A percentile compares a stretch with the other conserved stretches of the same genome.
These are phyloP conservation scores for Acarospora socialis DNA, from an alignment of 2,329 filamentous ascomycete genomes.

Conservation along the genomic window DNA sequence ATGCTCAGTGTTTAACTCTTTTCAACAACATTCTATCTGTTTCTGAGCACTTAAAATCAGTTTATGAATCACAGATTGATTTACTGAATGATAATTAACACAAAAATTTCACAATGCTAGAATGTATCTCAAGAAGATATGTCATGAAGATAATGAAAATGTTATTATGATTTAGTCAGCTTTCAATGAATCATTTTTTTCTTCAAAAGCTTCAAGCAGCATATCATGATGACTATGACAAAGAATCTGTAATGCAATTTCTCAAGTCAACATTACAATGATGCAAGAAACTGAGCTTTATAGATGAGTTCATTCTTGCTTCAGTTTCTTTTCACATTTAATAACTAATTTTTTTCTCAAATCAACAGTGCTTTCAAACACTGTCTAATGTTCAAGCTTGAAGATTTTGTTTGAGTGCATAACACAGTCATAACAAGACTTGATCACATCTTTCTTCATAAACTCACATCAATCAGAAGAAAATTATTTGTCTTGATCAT, in stretches of 20 bases:
- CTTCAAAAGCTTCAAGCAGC: background rate
- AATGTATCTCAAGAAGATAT: background rate
- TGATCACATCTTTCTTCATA: conserved; percentile 1
- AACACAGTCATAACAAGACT: background rate
- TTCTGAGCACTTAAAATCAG: no score
- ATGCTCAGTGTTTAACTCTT: no score
- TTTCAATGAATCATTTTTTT: background rate
- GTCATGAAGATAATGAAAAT: background rate
- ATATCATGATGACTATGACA: background rate
- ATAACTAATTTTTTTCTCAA: background rate
- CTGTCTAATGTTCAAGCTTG: background rate
- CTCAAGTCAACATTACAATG: background rate
- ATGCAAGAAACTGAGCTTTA: background rate
- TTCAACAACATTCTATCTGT: no score
- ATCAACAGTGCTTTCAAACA: background rate
- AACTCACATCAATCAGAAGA: background rate
- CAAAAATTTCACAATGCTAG: background rate
- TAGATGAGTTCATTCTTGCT: background rate
- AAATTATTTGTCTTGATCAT: background rate
- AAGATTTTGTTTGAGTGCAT: background rate
- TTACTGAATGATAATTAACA: no score
- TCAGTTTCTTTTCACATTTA: background rate
- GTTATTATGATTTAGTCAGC: background rate
- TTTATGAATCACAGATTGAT: no score
- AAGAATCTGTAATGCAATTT: background rate